Evolutionary conservation across 78 protist species (phyloP).

Genomic region (Isochrysis galbana): DNA sequence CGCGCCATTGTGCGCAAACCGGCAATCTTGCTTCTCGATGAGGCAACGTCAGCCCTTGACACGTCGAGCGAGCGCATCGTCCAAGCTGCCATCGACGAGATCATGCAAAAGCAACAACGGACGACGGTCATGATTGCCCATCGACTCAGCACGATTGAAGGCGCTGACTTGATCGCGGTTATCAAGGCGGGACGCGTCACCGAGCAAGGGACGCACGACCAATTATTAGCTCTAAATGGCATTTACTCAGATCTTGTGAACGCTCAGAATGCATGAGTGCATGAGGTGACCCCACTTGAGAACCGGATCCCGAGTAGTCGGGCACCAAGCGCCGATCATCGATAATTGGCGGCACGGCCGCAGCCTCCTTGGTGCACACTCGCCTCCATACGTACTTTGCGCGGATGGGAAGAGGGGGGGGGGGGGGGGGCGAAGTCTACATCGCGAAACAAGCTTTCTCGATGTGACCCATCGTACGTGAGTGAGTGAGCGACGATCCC

Average conservation of each 20-base stretch:
- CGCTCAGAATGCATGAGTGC: neutral
- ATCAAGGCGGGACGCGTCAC: neutral
- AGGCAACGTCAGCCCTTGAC: conserved; percentile 97
- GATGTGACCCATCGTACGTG: too few relatives aligned
- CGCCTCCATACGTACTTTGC: too few relatives aligned
- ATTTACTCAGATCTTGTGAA: neutral
- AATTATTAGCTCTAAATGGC: neutral
- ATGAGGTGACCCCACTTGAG: too few relatives aligned
- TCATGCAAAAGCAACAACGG: neutral
- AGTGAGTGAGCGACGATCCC: too few relatives aligned
- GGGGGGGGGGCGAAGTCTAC: too few relatives aligned
- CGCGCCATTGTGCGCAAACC: conserved; percentile 89
- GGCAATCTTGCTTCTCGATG: conserved; percentile 92
- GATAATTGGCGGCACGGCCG: too few relatives aligned
- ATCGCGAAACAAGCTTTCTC: too few relatives aligned
- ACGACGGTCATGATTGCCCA: conserved; percentile 76
- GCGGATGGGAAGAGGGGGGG: too few relatives aligned
- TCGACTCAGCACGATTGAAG: conserved; percentile 59
- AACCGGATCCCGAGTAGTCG: too few relatives aligned
- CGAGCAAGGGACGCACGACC: neutral
- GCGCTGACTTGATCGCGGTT: conserved; percentile 64
- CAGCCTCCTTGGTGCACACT: too few relatives aligned
- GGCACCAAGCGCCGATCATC: too few relatives aligned
- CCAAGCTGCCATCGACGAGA: conserved; percentile 48
- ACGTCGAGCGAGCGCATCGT: conserved; percentile 80